phyloP scores from a whole-genome alignment of 192 early-diverging fungal species.

The Gryganskiella cystojenkinii region DNA sequence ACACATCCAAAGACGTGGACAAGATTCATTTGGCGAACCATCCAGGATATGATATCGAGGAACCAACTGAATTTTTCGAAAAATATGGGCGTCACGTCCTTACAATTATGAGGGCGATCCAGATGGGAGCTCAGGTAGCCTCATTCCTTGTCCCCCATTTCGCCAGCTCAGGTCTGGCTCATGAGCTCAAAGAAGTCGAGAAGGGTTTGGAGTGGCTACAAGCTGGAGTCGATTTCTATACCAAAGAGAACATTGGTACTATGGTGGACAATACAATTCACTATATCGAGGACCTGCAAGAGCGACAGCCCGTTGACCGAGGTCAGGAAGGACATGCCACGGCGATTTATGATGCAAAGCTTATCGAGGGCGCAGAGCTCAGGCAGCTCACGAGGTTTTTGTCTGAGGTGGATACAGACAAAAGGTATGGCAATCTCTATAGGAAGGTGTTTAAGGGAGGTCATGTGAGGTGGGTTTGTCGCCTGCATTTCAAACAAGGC shows the following conservation, averaged over 20 bases:
- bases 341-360: too few species aligned
- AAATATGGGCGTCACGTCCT: constrained; percentile 6
- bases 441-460: too few species aligned
- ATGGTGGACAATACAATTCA: not conserved
- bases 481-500: too few species aligned
- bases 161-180: not conserved
- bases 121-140: not conserved
- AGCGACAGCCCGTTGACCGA: too few species aligned
- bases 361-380: too few species aligned
- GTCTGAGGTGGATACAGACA: too few species aligned
- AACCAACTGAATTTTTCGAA: constrained; percentile 8
- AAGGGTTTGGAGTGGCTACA: not conserved
- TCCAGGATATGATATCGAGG: constrained; percentile 10
- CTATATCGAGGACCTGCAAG: not conserved
- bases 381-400: too few species aligned
- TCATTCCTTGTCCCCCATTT: not conserved
- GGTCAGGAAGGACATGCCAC: too few species aligned
- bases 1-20: not conserved
- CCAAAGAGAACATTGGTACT: not conserved
- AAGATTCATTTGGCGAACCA: constrained; percentile 21
- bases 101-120: not conserved
- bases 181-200: not conserved
- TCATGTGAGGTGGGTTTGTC: too few species aligned
- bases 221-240: too few species aligned
- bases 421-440: too few species aligned